These are phyloP conservation scores for Mycena pura DNA, from an alignment of 768 basidiomycete species.

Conservation along the genomic window DNA sequence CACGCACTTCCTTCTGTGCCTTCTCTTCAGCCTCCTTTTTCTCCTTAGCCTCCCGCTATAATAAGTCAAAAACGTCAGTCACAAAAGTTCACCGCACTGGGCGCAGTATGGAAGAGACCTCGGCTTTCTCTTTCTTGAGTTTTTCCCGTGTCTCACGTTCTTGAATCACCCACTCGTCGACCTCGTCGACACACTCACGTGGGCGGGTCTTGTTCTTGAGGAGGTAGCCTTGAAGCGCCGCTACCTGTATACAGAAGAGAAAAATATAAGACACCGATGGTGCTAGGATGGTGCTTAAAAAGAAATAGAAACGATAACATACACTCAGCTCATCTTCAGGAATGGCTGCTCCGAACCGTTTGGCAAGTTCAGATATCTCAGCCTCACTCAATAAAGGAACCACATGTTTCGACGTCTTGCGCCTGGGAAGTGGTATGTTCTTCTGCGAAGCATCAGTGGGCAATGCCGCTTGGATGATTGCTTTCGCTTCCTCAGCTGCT, in stretches of 20 bases:
- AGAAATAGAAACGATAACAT: conserved; percentile 44
- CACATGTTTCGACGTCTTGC: conserved; percentile 61
- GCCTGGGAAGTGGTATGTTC: conserved; percentile 72
- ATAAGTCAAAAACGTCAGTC: conserved; percentile 29
- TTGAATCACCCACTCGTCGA: conserved; percentile 75
- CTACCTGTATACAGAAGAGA: too few relatives aligned
- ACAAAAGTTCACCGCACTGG: conserved; percentile 1
- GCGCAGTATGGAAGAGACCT: conserved; percentile 42
- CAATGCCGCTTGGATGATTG: too few relatives aligned
- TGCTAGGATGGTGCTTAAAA: too few relatives aligned
- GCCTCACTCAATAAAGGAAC: conserved; percentile 76
- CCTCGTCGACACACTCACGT: conserved; percentile 82
- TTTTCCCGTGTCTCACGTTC: conserved; percentile 87
- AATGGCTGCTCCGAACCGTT: conserved; percentile 81
- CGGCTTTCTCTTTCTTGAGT: conserved; percentile 79
- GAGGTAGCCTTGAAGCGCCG: conserved; percentile 84
- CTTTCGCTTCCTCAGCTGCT: too few relatives aligned
- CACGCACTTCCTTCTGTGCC: conserved; percentile 65
- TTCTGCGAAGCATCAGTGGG: conserved; percentile 61
- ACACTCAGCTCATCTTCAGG: conserved; percentile 91
- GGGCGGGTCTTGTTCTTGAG: conserved; percentile 92
- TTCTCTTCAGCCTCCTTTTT: conserved; percentile 77
- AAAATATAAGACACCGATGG: too few relatives aligned
- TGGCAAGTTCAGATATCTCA: conserved; percentile 80
- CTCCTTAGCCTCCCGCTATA: conserved; percentile 80